These are phyloP conservation scores for Chaetomium globosum DNA, from an alignment of 2,329 filamentous ascomycete genomes.

Conservation along the genomic window DNA sequence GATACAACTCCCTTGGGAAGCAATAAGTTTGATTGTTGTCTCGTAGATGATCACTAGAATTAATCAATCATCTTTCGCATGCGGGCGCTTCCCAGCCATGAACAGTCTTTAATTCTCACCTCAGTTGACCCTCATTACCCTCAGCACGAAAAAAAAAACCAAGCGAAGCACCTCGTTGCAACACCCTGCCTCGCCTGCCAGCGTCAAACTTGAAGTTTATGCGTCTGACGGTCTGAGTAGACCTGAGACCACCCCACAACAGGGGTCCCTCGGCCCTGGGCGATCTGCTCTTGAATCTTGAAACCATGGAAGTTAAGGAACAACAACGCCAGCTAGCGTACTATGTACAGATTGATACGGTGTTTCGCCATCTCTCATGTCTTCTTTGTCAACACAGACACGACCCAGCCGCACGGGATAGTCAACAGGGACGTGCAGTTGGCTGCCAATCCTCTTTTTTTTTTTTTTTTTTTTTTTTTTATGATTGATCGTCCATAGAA, in stretches of 20 bases:
- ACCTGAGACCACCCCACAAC: not conserved
- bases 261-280: not conserved
- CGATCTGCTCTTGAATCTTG: conserved; percentile 6
- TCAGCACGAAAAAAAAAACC: not conserved
- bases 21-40: not conserved
- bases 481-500: not conserved
- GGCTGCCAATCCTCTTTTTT: not conserved
- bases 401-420: not conserved
- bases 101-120: not conserved
- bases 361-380: not conserved
- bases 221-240: not conserved
- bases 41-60: not conserved
- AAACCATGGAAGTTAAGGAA: not conserved
- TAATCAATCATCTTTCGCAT: not conserved
- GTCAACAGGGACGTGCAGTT: not conserved
- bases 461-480: not conserved
- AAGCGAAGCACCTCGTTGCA: not conserved
- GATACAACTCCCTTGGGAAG: not conserved
- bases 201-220: conserved; percentile 3
- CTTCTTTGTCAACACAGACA: not conserved
- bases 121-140: not conserved
- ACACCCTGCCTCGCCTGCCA: not conserved
- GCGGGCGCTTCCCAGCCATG: not conserved
- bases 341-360: not conserved
- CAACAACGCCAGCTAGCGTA: not conserved